Percentiles rank a stretch among this genome's conserved stretches.
Conservation (phyloP, 345 rosid genomes). For the Ceriops tagal region DNA sequence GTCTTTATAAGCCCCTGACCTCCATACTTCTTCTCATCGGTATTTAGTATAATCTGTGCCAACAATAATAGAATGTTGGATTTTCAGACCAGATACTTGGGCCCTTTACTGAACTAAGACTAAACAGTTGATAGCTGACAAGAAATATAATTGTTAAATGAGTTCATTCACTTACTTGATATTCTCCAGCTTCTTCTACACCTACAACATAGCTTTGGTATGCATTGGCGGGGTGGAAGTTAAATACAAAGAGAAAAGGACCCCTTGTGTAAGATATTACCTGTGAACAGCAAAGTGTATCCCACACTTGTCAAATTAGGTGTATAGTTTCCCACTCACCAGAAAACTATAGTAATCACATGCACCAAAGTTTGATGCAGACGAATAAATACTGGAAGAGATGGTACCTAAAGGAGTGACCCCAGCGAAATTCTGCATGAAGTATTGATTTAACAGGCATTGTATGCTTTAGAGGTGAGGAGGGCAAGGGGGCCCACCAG, state of each 20-base stretch:
- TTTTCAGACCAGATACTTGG: too few species aligned
- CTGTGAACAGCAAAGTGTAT: slow-evolving; percentile 35
- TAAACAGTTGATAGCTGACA: background rate
- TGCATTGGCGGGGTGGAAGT: slow-evolving; percentile 78
- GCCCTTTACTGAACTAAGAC: background rate
- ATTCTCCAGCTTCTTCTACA: slow-evolving; percentile 96
- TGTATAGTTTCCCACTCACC: background rate
- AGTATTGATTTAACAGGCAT: too few species aligned
- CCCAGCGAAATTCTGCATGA: background rate
- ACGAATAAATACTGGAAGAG: background rate
- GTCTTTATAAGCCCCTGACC: slow-evolving; percentile 58
- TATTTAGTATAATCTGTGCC: slow-evolving; percentile 64
- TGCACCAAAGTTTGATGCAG: background rate
- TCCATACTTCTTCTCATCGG: slow-evolving; percentile 78
- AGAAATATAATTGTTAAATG: background rate
- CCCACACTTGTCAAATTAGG: background rate
- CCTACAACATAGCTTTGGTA: slow-evolving; percentile 59
- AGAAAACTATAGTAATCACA: background rate
- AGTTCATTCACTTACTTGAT: slow-evolving; percentile 47
- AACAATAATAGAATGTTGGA: background rate
- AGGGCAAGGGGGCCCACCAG: too few species aligned
- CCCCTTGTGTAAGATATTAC: slow-evolving; percentile 80
- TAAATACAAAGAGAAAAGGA: slow-evolving; percentile 80
- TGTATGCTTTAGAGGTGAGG: too few species aligned
- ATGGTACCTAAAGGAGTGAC: background rate